phyloP scores from a whole-genome alignment of 2,329 filamentous ascomycete genomes.

The Apiospora saccharicola region DNA sequence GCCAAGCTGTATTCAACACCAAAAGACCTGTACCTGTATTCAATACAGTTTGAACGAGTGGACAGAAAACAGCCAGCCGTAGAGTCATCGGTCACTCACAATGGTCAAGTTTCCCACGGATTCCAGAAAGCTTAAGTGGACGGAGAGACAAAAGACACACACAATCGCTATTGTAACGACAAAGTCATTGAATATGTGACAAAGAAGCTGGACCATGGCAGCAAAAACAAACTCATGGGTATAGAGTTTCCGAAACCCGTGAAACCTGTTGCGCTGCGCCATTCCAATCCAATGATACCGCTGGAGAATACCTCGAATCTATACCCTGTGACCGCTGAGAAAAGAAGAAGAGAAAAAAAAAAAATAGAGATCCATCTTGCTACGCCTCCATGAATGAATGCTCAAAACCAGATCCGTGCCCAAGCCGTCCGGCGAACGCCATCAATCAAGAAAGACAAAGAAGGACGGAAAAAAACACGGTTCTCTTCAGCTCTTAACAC shows the following conservation, averaged over 20 bases:
- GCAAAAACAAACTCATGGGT: slow-evolving; percentile 5
- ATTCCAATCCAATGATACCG: background rate
- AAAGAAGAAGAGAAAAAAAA: background rate
- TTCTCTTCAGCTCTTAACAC: slow-evolving; percentile 28
- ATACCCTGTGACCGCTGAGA: slow-evolving; percentile 10
- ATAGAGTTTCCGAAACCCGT: slow-evolving; percentile 16
- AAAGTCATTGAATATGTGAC: background rate
- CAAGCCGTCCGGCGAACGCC: background rate
- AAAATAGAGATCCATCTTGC: background rate
- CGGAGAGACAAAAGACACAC: background rate
- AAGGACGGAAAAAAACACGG: background rate
- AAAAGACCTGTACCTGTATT: background rate
- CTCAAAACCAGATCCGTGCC: background rate
- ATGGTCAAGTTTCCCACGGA: background rate
- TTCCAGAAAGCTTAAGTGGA: background rate
- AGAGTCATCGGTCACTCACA: background rate
- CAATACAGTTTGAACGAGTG: background rate
- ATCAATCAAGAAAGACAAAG: background rate
- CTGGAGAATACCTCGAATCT: slow-evolving; percentile 16
- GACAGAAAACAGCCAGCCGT: background rate
- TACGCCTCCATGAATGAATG: background rate
- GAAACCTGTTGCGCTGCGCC: slow-evolving; percentile 19
- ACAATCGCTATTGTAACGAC: slow-evolving; percentile 4
- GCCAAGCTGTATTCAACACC: background rate
- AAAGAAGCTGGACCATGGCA: background rate